These are phyloP conservation scores for Hypoxylon perforatum DNA, from an alignment of 495 filamentous ascomycete genomes.

Conservation along the genomic window DNA sequence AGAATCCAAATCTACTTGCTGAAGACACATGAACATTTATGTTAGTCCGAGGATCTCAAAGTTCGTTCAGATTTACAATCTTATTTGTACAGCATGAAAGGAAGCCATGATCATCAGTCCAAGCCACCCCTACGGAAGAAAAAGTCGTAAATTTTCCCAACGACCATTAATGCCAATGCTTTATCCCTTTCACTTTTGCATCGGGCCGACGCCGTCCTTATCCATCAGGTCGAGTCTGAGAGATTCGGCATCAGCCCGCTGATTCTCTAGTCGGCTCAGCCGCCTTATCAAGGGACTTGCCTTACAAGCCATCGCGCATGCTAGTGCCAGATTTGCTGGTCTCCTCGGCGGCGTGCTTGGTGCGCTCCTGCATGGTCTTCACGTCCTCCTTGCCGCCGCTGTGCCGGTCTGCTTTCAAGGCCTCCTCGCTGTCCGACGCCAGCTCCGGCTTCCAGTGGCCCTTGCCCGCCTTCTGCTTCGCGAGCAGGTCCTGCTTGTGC, in stretches of 20 bases:
- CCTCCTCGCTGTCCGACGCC: slow-evolving; percentile 82
- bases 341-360: slow-evolving; percentile 62
- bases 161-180: slow-evolving; percentile 21
- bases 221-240: slow-evolving; percentile 29
- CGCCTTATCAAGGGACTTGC: neutral
- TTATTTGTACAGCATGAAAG: slow-evolving; percentile 35
- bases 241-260: slow-evolving; percentile 17
- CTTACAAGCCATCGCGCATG: slow-evolving; percentile 57
- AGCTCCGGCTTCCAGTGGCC: slow-evolving; percentile 84
- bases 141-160: slow-evolving; percentile 13
- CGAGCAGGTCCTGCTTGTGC: slow-evolving; percentile 77
- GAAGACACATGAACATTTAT: neutral
- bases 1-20: neutral
- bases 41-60: slow-evolving; percentile 3
- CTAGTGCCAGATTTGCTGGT: slow-evolving; percentile 56
- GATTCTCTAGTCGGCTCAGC: neutral
- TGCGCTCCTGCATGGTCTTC: slow-evolving; percentile 61
- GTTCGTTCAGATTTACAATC: slow-evolving; percentile 12
- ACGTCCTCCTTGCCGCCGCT: slow-evolving; percentile 46
- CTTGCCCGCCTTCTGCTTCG: slow-evolving; percentile 77
- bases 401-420: slow-evolving; percentile 67
- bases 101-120: slow-evolving; percentile 6
- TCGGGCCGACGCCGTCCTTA: slow-evolving; percentile 10
- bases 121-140: neutral
- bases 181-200: slow-evolving; percentile 1